A percentile compares a stretch with the other conserved stretches of the same genome.
These are phyloP conservation scores for Meira miltonrushii DNA, from an alignment of 1,284 basidiomycete genomes.

Conservation along the genomic window DNA sequence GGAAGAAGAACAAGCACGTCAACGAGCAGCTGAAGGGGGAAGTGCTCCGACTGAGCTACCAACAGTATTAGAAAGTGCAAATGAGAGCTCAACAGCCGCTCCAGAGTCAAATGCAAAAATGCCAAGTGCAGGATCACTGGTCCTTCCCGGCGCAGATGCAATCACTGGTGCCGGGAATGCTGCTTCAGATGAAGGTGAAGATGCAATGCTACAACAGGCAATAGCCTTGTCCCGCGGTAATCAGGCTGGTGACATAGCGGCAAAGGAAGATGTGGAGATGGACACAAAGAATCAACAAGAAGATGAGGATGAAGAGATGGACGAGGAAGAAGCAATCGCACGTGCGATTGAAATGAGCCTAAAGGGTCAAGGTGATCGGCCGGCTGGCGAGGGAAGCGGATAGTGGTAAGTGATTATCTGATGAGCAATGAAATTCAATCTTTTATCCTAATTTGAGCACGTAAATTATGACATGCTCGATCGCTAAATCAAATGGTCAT, in stretches of 20 bases:
- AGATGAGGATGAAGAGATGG: constrained; percentile 50
- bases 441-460: neutral
- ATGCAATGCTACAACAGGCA: constrained; percentile 43
- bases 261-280: constrained; percentile 37
- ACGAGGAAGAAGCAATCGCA: constrained; percentile 51
- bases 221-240: constrained; percentile 35
- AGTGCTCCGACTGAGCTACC: neutral
- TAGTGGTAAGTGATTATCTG: too few relatives aligned
- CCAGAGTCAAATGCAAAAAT: neutral
- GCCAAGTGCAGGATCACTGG: constrained; percentile 35
- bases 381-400: neutral
- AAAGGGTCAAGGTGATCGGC: constrained; percentile 18
- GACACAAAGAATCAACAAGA: constrained; percentile 28
- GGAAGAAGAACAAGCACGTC: constrained; percentile 89
- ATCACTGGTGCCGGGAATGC: constrained; percentile 37
- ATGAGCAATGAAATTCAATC: too few relatives aligned
- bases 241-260: constrained; percentile 15
- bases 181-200: constrained; percentile 37
- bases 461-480: neutral
- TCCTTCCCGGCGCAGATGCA: constrained; percentile 38
- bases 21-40: constrained; percentile 51
- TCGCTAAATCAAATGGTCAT: too few relatives aligned
- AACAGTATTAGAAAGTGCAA: constrained; percentile 1
- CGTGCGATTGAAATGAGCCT: constrained; percentile 51
- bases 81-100: constrained; percentile 11